Percentiles rank a stretch among this genome's conserved stretches.
Conservation (phyloP, 1,284 basidiomycete genomes). For the Rhodotorula glutinis region DNA sequence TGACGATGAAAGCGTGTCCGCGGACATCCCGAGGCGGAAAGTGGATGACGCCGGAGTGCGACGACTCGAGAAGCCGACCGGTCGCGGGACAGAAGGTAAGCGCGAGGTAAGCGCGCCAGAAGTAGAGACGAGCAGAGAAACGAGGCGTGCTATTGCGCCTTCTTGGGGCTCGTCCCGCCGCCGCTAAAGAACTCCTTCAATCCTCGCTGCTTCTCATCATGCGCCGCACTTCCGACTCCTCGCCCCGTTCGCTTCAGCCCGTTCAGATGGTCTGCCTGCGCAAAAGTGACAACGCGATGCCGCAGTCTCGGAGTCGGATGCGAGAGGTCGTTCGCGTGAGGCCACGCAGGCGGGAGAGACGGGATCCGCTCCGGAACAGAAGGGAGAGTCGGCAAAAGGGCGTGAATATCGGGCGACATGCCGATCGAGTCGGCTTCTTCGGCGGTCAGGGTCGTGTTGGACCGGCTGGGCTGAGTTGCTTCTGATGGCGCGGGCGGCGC, state of each 20-base stretch:
- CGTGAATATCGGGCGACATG: background rate
- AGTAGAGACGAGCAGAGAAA: background rate
- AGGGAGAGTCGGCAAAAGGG: constrained; percentile 44
- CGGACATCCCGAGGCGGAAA: background rate
- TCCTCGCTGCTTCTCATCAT: constrained; percentile 71
- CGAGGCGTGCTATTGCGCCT: background rate
- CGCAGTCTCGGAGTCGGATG: constrained; percentile 39
- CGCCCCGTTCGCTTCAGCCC: constrained; percentile 64
- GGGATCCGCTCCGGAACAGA: constrained; percentile 39
- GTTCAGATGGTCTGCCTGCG: constrained; percentile 50
- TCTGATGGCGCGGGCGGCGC: constrained; percentile 24
- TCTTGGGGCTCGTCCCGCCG: constrained; percentile 27
- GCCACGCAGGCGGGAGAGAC: constrained; percentile 14
- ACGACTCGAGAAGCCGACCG: no score
- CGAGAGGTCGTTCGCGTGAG: background rate
- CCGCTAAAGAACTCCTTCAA: constrained; percentile 75
- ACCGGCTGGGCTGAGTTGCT: background rate
- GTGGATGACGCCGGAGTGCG: no score
- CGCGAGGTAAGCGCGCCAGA: no score
- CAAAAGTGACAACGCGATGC: constrained; percentile 46
- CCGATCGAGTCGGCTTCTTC: background rate
- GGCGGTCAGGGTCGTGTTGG: background rate
- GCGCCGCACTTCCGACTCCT: constrained; percentile 67
- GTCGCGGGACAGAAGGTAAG: no score
- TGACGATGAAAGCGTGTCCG: background rate